Evolutionary conservation across 306 rosid species (phyloP), one percentile per base, ranked within the genome.

Genomic region (Ziziphus jujuba): DNA sequence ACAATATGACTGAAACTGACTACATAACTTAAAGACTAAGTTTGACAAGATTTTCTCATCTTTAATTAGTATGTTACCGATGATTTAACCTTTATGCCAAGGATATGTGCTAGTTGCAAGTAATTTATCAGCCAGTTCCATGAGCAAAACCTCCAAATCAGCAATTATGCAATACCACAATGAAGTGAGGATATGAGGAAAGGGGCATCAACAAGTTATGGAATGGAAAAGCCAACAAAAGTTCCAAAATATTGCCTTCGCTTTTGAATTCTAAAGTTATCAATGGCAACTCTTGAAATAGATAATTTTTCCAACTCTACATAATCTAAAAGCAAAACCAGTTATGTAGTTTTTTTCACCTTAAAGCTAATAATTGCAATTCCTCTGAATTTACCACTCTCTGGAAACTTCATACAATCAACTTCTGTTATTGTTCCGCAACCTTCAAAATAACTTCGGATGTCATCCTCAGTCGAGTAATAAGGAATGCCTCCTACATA

Each of bases 401-500:
- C 99, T 17, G 95, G 95, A 82, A 93, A 93, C 62, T 4, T 81
- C 99, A 90, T 87, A 78, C 95, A 90, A 77, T 93, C 95, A 78
- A 93, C 54, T 68, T 88, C 96, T 36, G 89, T 90, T 11, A 93
- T 79, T 52, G 97, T 84, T 57, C 99, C 99, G 38, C 99, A 93
- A 70, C 85, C 66, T 72, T 93, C 96, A 66, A 93, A 84, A 66
- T 83, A 90, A 82, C 98, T 87, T 54, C 84, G 82, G 69, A 92
- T 92, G 67, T 92, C 98, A 65, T 90, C 98, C 87, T 93, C 95
- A 0, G 84, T 86, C 3, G 98, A 92, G 81, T 92, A 92, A 79
- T 72, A 92, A 56, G 98, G 98, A 76, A 92, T 90, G 52, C 98
- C 98, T 70, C 97, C 98, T 61, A 78, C 97, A 74, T 92, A 92